A percentile compares a stretch with the other conserved stretches of the same genome.
These are phyloP conservation scores for Aspergillus sp. DNA, from an alignment of 2,329 filamentous ascomycete genomes.

Conservation along the genomic window DNA sequence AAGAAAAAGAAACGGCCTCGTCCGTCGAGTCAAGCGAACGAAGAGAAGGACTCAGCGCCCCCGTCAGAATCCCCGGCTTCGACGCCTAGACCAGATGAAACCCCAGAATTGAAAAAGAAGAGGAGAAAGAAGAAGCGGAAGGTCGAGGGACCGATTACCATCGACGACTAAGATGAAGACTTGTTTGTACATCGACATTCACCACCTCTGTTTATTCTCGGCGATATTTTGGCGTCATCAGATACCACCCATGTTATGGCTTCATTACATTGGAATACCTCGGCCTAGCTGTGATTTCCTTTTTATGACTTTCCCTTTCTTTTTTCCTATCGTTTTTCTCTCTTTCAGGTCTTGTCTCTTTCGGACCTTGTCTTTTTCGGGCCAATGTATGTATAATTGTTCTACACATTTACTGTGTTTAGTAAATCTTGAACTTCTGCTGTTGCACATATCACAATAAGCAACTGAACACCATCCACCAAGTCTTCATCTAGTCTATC, in stretches of 20 bases:
- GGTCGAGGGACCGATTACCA: neutral
- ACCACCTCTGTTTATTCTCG: neutral
- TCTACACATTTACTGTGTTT: neutral
- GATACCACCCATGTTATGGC: neutral
- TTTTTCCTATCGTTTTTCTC: neutral
- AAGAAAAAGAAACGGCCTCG: constrained; percentile 15
- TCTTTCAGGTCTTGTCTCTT: neutral
- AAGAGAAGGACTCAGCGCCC: constrained; percentile 1
- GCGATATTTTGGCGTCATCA: neutral
- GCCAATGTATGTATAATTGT: neutral
- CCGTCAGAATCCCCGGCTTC: constrained; percentile 5
- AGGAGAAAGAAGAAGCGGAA: constrained; percentile 22
- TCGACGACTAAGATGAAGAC: constrained; percentile 10
- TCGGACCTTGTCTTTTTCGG: neutral
- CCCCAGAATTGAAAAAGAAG: constrained; percentile 10
- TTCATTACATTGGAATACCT: neutral
- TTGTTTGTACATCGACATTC: neutral
- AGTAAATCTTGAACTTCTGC: neutral
- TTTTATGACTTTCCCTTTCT: neutral
- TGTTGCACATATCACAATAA: neutral
- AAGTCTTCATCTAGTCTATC: neutral
- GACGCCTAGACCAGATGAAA: neutral
- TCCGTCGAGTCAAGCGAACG: constrained; percentile 1
- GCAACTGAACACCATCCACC: neutral
- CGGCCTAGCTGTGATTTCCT: neutral